Percentiles rank a stretch among this genome's conserved stretches.
These are phyloP conservation scores for Typha latifolia DNA, from an alignment of 176 grass and related monocot species.

Conservation along the genomic window DNA sequence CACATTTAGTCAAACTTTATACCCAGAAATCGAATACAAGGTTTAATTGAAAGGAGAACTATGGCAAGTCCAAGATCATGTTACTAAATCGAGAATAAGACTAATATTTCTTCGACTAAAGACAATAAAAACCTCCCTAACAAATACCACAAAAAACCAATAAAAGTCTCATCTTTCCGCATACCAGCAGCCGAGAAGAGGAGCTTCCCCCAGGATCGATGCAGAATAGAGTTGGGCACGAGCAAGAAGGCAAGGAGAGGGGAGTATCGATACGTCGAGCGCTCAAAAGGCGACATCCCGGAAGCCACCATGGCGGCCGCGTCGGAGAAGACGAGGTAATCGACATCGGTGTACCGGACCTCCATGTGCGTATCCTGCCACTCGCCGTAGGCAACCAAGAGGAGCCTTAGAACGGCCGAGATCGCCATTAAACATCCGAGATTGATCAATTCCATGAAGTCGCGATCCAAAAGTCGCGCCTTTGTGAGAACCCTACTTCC, in stretches of 20 bases:
- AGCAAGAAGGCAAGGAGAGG: slow-evolving; percentile 79
- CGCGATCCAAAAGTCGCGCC: no score
- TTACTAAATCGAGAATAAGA: no score
- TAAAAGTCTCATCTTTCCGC: background rate
- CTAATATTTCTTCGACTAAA: no score
- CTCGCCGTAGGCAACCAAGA: slow-evolving; percentile 51
- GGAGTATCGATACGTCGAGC: slow-evolving; percentile 76
- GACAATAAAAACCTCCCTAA: no score
- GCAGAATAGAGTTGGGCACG: slow-evolving; percentile 62
- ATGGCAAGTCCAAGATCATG: no score
- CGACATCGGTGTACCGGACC: slow-evolving; percentile 84
- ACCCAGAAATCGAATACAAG: no score
- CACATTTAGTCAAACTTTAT: no score
- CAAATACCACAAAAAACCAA: background rate
- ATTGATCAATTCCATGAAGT: slow-evolving; percentile 7
- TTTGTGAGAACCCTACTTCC: no score
- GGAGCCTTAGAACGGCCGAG: slow-evolving; percentile 42
- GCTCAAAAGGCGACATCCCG: slow-evolving; percentile 73
- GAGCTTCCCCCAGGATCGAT: slow-evolving; percentile 69
- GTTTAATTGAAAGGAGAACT: no score
- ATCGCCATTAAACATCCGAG: slow-evolving; percentile 40
- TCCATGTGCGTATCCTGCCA: slow-evolving; percentile 93
- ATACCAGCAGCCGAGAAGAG: slow-evolving; percentile 85
- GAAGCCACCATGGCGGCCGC: slow-evolving; percentile 56
- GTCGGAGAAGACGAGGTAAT: slow-evolving; percentile 95